Percentiles rank a stretch among this genome's conserved stretches.
phyloP scores from a whole-genome alignment of 2,329 filamentous ascomycete species.

The Helotiales sp. region DNA sequence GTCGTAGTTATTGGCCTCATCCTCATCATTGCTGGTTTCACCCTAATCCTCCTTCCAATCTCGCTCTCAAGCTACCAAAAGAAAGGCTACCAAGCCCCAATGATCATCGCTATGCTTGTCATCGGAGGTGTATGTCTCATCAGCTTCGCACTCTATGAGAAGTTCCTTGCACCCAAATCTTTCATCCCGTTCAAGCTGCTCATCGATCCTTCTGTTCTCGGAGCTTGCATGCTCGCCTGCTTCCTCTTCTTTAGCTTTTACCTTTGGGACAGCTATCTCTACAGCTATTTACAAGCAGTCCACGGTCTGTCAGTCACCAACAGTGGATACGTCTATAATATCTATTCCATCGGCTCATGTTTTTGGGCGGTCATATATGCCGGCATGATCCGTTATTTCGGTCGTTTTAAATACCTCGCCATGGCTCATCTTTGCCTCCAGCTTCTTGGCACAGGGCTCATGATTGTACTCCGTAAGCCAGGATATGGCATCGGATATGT shows the following conservation, averaged over 20 bases:
- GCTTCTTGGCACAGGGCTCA: constrained; percentile 59
- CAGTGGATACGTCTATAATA: constrained; percentile 56
- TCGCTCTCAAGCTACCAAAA: constrained; percentile 52
- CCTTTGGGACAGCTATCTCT: constrained; percentile 59
- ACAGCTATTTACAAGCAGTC: constrained; percentile 59
- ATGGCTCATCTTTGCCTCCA: constrained; percentile 31
- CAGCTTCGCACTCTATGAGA: constrained; percentile 62
- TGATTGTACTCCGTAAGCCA: constrained; percentile 62
- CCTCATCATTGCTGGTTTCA: constrained; percentile 63
- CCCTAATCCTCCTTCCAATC: constrained; percentile 72
- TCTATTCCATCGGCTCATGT: constrained; percentile 56
- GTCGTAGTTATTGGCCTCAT: constrained; percentile 58
- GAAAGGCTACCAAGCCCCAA: constrained; percentile 32
- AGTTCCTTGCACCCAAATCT: constrained; percentile 57
- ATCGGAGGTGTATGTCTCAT: constrained; percentile 62
- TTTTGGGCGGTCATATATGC: constrained; percentile 53
- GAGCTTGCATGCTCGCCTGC: constrained; percentile 50
- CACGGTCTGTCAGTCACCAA: constrained; percentile 54
- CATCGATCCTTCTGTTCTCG: constrained; percentile 54
- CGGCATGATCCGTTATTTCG: constrained; percentile 46
- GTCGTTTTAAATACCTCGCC: constrained; percentile 39
- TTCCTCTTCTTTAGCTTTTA: constrained; percentile 57
- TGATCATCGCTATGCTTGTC: constrained; percentile 58
- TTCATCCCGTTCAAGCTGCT: constrained; percentile 61
- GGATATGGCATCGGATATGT: constrained; percentile 57